Evolutionary conservation across 805 yeast species (phyloP), one percentile per base, ranked within the genome.

Genomic region (Saturnispora silvae): DNA sequence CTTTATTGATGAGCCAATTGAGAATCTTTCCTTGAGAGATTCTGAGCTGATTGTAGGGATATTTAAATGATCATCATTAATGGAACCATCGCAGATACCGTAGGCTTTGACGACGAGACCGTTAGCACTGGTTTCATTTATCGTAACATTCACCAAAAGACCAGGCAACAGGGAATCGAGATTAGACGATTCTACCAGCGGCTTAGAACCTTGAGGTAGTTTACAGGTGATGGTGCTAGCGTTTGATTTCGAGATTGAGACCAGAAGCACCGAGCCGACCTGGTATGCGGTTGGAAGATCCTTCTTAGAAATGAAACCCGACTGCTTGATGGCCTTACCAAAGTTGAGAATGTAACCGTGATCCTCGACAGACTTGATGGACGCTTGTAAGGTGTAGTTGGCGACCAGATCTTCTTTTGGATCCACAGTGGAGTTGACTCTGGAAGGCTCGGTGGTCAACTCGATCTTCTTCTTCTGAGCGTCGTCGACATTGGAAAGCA

Each of bases 151-250:
- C 8, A 87, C 84, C 9, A 77, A 51, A 45, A 77, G 72, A 49
- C 98, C 99, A 3, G 99, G 94, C 27, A 81, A 69, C 20, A 87
- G 69, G 4, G 94, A 75, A 49, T 86, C 94, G 16, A 84, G 63
- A 2, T 94, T 75, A 1, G 85, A 67, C 30, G 81, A 76, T 5
- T 80, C 62, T 4, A 72, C 52, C 8, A 75, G 56, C 18, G 64
- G 55, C 23, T 64, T 65, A 24, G 20, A 24, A 3, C 73, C 23
- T 17, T 64, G 53, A 3, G 75, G 69, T 8, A 63, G 34, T 45
- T 68, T 70, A 43, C 79, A 66, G 3, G 77, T 75, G 20, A 83
- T 61, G 2, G 77, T 72, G 49, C 85, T 70, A 43, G 70, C 59
- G 51, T 62, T 67, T 7, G 69, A 50, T 40, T 72, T 70, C 17